phyloP scores from a whole-genome alignment of 495 filamentous ascomycete species.

The Podospora australis region DNA sequence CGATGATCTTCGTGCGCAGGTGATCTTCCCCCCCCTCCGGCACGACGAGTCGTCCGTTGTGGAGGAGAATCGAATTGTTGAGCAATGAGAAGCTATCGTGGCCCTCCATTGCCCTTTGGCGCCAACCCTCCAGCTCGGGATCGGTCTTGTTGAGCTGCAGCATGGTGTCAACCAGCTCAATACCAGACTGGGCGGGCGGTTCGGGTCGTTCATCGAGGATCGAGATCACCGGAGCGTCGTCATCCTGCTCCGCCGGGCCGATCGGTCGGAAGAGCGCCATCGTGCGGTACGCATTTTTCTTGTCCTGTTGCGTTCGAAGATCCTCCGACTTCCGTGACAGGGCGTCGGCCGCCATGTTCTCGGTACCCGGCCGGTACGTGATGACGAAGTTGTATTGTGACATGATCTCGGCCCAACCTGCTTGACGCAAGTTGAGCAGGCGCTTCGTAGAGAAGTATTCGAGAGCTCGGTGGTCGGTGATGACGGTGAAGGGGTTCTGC shows the following conservation, averaged over 20 bases:
- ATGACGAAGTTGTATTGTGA: slow-evolving; percentile 1
- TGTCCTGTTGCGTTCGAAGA: background rate
- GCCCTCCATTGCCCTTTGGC: background rate
- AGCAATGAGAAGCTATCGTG: background rate
- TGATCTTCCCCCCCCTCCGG: background rate
- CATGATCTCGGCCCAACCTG: background rate
- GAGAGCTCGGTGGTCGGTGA: background rate
- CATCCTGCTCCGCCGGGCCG: too few relatives aligned
- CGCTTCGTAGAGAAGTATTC: background rate
- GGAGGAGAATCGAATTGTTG: background rate
- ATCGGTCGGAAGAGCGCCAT: too few relatives aligned
- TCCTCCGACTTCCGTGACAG: background rate
- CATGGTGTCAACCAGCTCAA: background rate
- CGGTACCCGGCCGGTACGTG: background rate
- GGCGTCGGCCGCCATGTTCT: slow-evolving; percentile 2
- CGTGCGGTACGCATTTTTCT: background rate
- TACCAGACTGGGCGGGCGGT: too few relatives aligned
- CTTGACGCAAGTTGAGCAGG: background rate
- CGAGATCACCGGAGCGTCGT: too few relatives aligned
- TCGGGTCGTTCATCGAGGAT: too few relatives aligned
- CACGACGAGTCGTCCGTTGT: background rate
- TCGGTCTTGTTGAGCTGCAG: background rate
- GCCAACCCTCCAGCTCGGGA: background rate
- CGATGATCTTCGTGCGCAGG: background rate
- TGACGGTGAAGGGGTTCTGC: background rate